Base-by-base conservation (phyloP, 495 filamentous ascomycete species). In the Aspergillus leporis region DNA sequence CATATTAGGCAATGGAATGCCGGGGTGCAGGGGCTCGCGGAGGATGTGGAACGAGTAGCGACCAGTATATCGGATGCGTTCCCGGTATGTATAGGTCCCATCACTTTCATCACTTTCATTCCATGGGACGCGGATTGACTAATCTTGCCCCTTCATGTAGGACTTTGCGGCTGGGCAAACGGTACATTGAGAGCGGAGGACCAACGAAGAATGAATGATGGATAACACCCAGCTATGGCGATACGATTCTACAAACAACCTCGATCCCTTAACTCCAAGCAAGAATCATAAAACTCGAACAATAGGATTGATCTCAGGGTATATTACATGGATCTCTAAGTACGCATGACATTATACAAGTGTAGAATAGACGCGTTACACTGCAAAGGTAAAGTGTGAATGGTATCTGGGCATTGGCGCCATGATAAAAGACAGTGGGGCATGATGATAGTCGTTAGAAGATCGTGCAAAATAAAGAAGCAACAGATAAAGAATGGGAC, bases 21-120 rank as follows among this genome's bases (percentile, higher is more conserved):
- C 19, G 94, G 92, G 59, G 91, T 98, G 10, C 87, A 92, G 67
- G 85, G 85, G 7, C 69, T 96, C 47, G 87, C 92, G 12, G 91
- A 97, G 69, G 90, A 93, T 68, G 88, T 97, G 14, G 94, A 98
- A 72, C 86, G 86, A 60, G 84, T 97, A 45, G 88, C 91, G 5
- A 61, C 73, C 40, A 71, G 64, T 60, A 73, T 81, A 34, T 59
- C 73, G 8, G 73, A 78, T 51, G 71, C 64, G 8, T 78, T 75
- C 48, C 76, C 76, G 49, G 77, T 79, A 66, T 58, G 75, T 69
- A 50, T 28, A 30, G 48, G 12, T 4, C 4, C 38, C 38, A 41
- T 41, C 38, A 0, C 1, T 46, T n/a, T 23, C 38, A 41, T 41
- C 38, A 0, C 1, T 46, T n/a, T 23, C 19, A 31, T 46, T 46